Evolutionary conservation across 2,329 filamentous ascomycete species (phyloP), one percentile per base, ranked within the genome.

Genomic region (Alternaria ethzedia): DNA sequence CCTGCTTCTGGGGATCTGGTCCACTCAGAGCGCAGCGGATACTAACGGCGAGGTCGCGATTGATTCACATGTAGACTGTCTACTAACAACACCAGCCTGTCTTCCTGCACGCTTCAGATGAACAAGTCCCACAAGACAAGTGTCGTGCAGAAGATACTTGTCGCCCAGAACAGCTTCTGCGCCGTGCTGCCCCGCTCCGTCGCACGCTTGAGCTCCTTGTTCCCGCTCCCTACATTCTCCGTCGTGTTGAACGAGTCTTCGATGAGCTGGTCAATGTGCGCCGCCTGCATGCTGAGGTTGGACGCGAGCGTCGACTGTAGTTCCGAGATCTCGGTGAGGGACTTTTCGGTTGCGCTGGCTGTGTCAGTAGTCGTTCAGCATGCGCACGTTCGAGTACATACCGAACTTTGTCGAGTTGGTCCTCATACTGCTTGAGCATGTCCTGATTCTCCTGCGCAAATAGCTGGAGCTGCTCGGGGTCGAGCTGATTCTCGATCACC

Each of bases 361-460:
- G 20, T 26, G 58, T 79, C 60, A 78, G 75, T 54, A 25, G 28
- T 13, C 17, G 21, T 13, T 52, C 28, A 10, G 11, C 26, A 30
- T 21, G 17, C 12, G 21, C 21, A 44, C 21, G 28, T 20, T 15
- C 6, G 12, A 15, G 15, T 32, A 86, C 91, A 58, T 87, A 96
- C 92, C 91, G 92, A 70, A 98, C 93, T 86, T 98, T 96, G 79
- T 94, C 91, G 78, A 98, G 83, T n/a, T 92, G 94, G 81, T 91
- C 93, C 80, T 97, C 93, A 80, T 96, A 97, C 80, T 97, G 92
- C 79, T 91, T 92, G 71, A 98, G 86, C 90, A 99, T 94, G 67
- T 93, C 90, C 79, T 94, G 90, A 77, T 98, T 97, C 76, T 96
- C 94, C 80, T 93, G 88, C 71, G 95, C 94, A 82, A 99, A 98